phyloP scores from a whole-genome alignment of 768 basidiomycete genomes.

The Mycena venus region DNA sequence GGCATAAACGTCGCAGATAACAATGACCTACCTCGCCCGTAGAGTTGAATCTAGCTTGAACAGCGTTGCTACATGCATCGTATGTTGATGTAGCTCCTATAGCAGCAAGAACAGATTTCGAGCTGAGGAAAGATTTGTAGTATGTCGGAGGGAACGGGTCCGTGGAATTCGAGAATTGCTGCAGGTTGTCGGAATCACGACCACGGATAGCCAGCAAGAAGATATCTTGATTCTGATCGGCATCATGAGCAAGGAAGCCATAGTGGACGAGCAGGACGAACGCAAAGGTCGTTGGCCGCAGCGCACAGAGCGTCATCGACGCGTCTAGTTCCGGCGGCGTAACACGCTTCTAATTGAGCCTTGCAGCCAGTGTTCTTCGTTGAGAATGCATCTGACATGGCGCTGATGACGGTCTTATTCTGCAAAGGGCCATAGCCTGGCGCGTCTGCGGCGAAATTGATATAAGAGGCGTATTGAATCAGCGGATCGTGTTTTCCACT shows the following conservation, averaged over 20 bases:
- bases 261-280: conserved; percentile 36
- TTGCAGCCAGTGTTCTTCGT: conserved; percentile 47
- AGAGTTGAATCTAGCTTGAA: conserved; percentile 38
- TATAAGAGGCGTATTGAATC: conserved; percentile 56
- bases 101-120: conserved; percentile 41
- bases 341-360: conserved; percentile 54
- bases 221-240: not conserved
- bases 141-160: conserved; percentile 54
- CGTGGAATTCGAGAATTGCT: conserved; percentile 47
- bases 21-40: conserved; percentile 45
- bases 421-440: conserved; percentile 63
- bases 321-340: conserved; percentile 49
- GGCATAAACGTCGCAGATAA: not conserved
- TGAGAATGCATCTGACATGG: conserved; percentile 51
- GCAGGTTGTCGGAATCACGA: conserved; percentile 4
- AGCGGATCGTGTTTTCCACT: conserved; percentile 64
- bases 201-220: conserved; percentile 7
- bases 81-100: conserved; percentile 56
- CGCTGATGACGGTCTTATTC: conserved; percentile 45
- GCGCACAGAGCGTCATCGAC: conserved; percentile 51
- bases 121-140: conserved; percentile 50
- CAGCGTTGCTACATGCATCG: conserved; percentile 45
- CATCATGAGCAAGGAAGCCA: not conserved
- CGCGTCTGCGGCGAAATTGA: conserved; percentile 55
- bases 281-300: conserved; percentile 55